These are phyloP conservation scores for Xylaria cubensis DNA, from an alignment of 495 filamentous ascomycete genomes.

Conservation along the genomic window DNA sequence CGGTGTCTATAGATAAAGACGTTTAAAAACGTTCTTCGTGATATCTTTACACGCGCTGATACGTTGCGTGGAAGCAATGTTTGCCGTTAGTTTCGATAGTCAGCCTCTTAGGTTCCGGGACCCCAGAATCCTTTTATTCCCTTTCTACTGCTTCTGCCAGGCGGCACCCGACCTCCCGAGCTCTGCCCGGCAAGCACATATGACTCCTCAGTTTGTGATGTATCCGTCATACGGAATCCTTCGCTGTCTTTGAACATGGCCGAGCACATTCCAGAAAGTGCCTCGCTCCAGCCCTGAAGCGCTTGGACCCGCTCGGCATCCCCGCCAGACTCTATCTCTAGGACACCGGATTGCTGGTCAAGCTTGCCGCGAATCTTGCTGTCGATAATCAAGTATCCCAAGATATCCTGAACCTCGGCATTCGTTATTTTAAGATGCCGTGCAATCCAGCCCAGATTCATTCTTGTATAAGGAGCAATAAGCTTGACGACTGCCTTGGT, in stretches of 20 bases:
- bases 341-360: constrained; percentile 82
- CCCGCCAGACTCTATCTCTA: constrained; percentile 76
- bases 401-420: constrained; percentile 87
- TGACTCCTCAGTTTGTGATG: constrained; percentile 6
- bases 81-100: too few species aligned
- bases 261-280: constrained; percentile 68
- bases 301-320: constrained; percentile 78
- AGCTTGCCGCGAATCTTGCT: constrained; percentile 85
- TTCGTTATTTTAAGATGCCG: constrained; percentile 83
- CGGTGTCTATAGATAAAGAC: constrained; percentile 11
- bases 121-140: neutral
- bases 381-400: constrained; percentile 91
- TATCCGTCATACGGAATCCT: constrained; percentile 58
- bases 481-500: constrained; percentile 94
- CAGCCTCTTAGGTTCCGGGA: neutral
- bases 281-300: constrained; percentile 73
- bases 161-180: neutral
- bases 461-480: constrained; percentile 93
- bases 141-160: neutral
- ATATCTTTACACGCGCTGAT: neutral
- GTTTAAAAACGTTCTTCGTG: neutral
- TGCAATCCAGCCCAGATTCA: constrained; percentile 84
- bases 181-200: constrained; percentile 8
- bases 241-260: constrained; percentile 75
- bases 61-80: neutral